A percentile compares a stretch with the other conserved stretches of the same genome.
Conservation (phyloP, 2,329 filamentous ascomycete species). For the Cercospora citrullina region DNA sequence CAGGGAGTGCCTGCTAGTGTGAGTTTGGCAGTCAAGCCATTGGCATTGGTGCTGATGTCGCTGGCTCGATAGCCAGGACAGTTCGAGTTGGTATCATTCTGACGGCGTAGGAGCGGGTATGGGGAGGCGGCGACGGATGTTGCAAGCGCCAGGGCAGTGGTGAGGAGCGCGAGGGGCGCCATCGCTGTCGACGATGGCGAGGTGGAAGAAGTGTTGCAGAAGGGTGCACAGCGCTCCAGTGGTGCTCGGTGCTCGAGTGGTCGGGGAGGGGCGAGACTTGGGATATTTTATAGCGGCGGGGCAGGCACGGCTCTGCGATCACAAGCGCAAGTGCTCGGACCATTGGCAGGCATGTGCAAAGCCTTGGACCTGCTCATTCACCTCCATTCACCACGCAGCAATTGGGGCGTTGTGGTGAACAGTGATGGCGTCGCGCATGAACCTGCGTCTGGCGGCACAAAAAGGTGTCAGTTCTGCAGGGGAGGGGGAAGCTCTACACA, state of each 20-base stretch:
- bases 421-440: conserved; percentile 1
- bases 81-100: conserved; percentile 21
- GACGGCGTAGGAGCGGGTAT: conserved; percentile 25
- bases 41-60: conserved; percentile 55
- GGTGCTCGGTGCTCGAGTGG: background rate
- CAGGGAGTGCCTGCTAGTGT: conserved; percentile 66
- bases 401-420: background rate
- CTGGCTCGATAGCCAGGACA: conserved; percentile 70
- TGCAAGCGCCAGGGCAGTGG: conserved; percentile 23
- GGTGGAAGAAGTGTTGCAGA: conserved; percentile 1
- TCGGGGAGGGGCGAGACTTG: conserved; percentile 6
- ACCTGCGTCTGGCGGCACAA: conserved; percentile 9
- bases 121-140: conserved; percentile 25
- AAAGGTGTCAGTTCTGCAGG: conserved; percentile 8
- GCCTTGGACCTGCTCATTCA: conserved; percentile 1
- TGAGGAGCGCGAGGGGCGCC: conserved; percentile 21
- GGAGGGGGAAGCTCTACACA: conserved; percentile 12
- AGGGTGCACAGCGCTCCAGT: conserved; percentile 1
- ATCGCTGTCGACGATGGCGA: conserved; percentile 12
- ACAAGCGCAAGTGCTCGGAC: conserved; percentile 2
- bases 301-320: conserved; percentile 6
- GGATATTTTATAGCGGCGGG: conserved; percentile 17
- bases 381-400: background rate
- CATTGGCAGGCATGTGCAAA: conserved; percentile 14
- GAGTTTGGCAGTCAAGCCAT: conserved; percentile 68